Base-by-base conservation (phyloP, 768 basidiomycete species). In the Boletus vinaceobasis region DNA sequence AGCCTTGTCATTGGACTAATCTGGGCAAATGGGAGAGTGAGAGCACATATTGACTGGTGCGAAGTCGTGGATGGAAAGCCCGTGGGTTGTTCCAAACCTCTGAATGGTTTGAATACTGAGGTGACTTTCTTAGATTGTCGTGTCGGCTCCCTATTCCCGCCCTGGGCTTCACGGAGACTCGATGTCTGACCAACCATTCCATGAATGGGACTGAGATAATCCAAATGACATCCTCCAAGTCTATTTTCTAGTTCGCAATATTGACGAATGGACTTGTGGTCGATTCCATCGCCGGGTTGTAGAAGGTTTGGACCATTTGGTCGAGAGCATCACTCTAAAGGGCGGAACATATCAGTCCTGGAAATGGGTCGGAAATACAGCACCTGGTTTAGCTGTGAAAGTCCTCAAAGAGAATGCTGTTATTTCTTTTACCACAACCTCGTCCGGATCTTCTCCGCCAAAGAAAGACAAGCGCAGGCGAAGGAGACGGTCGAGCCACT, bases 1-100 rank as follows among this genome's bases (percentile, higher is more conserved):
- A 75, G 74, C 5, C 81, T 81, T 3, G 72, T 84, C 2, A 74
- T 83, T 51, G 82, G 82, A 7, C 65, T 84, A 6, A 75, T 83
- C 15, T 83, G 81, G 80, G 74, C 79, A 8, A 75, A 76, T 40
- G 77, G 78, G 17, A 73, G 61, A 10, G 81, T 83, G 35, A 70
- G 79, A 31, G 81, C 80, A n/a, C n/a, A n/a, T n/a, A n/a, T n/a
- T n/a, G n/a, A n/a, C n/a, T n/a, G n/a, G n/a, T n/a, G n/a, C n/a
- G n/a, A n/a, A n/a, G n/a, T n/a, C n/a, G n/a, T n/a, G n/a, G n/a
- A n/a, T n/a, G n/a, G n/a, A n/a, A n/a, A n/a, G n/a, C n/a, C n/a
- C n/a, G n/a, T n/a, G n/a, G n/a, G n/a, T n/a, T n/a, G n/a, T n/a
- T n/a, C n/a, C n/a, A n/a, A n/a, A n/a, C n/a, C n/a, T n/a, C n/a